These are phyloP conservation scores for Kewa caespitosa DNA, from an alignment of 179 eudicot genomes.

Conservation along the genomic window DNA sequence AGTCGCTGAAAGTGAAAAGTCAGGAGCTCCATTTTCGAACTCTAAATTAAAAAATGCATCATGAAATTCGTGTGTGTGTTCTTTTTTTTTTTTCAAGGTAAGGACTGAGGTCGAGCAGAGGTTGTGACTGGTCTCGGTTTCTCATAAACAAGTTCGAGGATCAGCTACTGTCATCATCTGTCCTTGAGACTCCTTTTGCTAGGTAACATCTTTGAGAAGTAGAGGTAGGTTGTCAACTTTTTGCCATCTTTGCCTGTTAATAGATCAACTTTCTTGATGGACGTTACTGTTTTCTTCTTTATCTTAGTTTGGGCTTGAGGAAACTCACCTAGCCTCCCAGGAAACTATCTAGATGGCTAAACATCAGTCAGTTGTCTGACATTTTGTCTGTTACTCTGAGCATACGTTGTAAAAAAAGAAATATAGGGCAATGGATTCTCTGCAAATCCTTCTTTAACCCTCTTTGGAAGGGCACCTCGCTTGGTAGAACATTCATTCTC, in stretches of 20 bases:
- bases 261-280: background rate
- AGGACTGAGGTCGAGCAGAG: background rate
- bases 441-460: too few species aligned
- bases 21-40: slow-evolving; percentile 28
- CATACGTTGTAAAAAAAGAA: too few species aligned
- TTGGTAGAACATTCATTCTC: too few species aligned
- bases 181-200: background rate
- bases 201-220: slow-evolving; percentile 1
- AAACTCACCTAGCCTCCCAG: background rate
- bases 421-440: too few species aligned
- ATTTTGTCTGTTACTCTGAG: too few species aligned
- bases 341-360: too few species aligned
- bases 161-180: background rate
- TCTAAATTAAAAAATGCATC: slow-evolving; percentile 30
- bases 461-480: too few species aligned
- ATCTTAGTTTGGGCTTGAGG: background rate
- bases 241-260: background rate
- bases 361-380: too few species aligned
- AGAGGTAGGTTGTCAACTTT: background rate
- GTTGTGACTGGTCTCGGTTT: background rate
- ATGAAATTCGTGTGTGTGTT: background rate
- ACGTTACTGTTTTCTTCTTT: background rate
- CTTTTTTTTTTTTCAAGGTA: background rate
- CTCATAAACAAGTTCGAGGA: background rate
- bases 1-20: slow-evolving; percentile 31